phyloP scores from a whole-genome alignment of 2,329 filamentous ascomycete genomes.

The Exophiala alcalophila region DNA sequence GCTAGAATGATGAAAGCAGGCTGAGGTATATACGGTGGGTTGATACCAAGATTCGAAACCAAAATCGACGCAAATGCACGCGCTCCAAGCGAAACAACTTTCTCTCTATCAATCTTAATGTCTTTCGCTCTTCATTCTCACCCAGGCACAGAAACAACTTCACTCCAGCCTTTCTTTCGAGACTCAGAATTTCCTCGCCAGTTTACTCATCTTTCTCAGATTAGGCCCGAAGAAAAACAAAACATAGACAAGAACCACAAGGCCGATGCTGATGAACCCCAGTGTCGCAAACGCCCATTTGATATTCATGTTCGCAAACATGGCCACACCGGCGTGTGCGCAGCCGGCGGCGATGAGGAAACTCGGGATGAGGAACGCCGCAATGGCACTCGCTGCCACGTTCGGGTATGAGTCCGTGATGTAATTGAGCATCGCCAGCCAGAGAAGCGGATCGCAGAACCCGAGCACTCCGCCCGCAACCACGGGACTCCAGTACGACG shows the following conservation, averaged over 20 bases:
- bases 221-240: conserved; percentile 42
- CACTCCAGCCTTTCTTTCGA: neutral
- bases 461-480: conserved; percentile 42
- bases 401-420: conserved; percentile 45
- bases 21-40: no score
- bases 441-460: conserved; percentile 44
- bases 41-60: no score
- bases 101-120: no score
- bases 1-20: no score
- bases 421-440: conserved; percentile 46
- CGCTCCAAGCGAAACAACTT: no score
- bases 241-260: conserved; percentile 43
- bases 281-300: conserved; percentile 45
- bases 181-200: conserved; percentile 31
- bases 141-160: no score
- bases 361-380: conserved; percentile 45
- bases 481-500: conserved; percentile 43
- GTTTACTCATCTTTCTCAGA: conserved; percentile 36
- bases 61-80: no score
- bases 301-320: conserved; percentile 40
- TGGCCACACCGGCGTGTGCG: conserved; percentile 42
- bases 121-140: no score
- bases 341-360: conserved; percentile 43
- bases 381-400: conserved; percentile 42
- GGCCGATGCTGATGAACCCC: conserved; percentile 41